These are phyloP conservation scores for Ceratocystis variospora DNA, from an alignment of 2,329 filamentous ascomycete genomes.

Conservation along the genomic window DNA sequence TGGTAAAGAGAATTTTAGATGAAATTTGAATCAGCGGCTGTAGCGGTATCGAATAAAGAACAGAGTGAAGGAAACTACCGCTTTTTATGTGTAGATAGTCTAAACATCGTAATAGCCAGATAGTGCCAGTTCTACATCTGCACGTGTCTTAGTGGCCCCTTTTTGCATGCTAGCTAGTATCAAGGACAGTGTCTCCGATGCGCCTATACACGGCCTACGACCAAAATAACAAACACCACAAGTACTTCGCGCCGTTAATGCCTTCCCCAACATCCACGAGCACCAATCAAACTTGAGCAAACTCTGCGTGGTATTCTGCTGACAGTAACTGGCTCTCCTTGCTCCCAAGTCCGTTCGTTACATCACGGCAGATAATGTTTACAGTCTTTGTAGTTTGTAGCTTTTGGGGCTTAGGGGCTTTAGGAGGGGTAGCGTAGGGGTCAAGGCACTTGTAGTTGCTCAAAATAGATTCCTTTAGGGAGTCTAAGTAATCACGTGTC, in stretches of 20 bases:
- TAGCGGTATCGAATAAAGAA: background rate
- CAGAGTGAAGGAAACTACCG: background rate
- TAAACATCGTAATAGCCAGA: background rate
- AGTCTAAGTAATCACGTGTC: background rate
- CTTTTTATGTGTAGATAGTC: slow-evolving; percentile 7
- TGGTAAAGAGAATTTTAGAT: background rate
- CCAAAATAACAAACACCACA: background rate
- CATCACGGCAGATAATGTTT: background rate
- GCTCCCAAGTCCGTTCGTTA: background rate
- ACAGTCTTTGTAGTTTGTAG: background rate
- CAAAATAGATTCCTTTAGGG: slow-evolving; percentile 1
- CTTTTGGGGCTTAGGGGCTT: background rate
- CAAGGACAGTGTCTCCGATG: background rate
- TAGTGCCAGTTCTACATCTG: background rate
- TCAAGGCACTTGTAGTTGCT: background rate
- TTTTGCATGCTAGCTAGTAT: background rate
- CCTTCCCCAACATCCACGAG: background rate
- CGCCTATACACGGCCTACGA: background rate
- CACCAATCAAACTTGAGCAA: background rate
- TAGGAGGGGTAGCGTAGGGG: background rate
- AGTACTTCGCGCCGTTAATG: background rate
- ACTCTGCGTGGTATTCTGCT: background rate
- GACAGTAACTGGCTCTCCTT: slow-evolving; percentile 1
- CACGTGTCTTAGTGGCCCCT: slow-evolving; percentile 2
- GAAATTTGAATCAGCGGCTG: background rate